Conservation (phyloP, 2,329 filamentous ascomycete species). For the Diaporthe australafricana region DNA sequence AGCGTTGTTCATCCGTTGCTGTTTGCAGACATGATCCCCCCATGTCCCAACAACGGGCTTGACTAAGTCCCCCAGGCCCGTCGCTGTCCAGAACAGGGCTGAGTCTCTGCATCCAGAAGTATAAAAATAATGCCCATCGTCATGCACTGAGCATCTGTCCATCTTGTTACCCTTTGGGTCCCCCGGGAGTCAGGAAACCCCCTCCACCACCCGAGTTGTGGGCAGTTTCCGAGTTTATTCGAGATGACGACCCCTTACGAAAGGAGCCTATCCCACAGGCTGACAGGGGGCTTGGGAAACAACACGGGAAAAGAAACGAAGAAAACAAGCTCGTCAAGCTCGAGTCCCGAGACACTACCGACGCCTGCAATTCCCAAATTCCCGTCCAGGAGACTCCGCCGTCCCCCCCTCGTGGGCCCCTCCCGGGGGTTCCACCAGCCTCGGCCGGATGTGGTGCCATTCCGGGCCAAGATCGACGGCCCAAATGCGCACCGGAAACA, state of each 20-base stretch:
- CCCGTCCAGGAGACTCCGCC: background rate
- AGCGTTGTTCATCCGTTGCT: slow-evolving; percentile 17
- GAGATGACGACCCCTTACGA: slow-evolving; percentile 2
- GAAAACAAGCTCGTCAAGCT: slow-evolving; percentile 16
- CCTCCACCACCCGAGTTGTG: slow-evolving; percentile 17
- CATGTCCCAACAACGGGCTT: background rate
- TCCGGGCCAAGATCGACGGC: slow-evolving; percentile 12
- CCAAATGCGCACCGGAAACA: background rate
- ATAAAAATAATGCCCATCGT: background rate
- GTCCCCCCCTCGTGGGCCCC: background rate
- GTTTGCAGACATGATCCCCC: background rate
- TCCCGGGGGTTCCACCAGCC: background rate
- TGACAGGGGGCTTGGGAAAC: background rate
- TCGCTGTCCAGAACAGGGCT: background rate
- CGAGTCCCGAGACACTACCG: slow-evolving; percentile 4
- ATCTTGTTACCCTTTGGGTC: background rate
- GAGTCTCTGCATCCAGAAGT: background rate
- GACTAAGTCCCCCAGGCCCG: background rate
- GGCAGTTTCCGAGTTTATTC: background rate
- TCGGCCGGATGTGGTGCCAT: slow-evolving; percentile 12
- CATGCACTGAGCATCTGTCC: background rate
- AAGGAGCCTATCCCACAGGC: background rate
- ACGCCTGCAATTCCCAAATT: slow-evolving; percentile 6
- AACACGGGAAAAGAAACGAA: background rate
- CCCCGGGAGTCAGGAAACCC: background rate